Evolutionary conservation across 257 asterid species (phyloP), one percentile per base, ranked within the genome.

Genomic region (Echium plantagineum): DNA sequence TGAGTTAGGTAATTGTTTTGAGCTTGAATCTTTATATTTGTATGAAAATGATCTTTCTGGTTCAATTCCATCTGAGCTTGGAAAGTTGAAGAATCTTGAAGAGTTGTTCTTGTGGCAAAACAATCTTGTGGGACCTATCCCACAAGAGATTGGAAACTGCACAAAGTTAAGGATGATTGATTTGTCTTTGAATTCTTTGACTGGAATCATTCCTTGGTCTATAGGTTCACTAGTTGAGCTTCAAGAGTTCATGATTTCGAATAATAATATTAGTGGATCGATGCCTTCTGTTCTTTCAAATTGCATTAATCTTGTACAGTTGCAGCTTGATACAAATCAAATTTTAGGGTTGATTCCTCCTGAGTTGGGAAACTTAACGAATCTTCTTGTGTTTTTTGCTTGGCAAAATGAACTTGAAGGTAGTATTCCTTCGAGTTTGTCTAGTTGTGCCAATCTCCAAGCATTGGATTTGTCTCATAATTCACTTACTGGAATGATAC

Each of bases 371-470:
- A 60, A 59, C 63, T 68, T 78, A 63, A 31, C 75, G 2, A 78
- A 62, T 63, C 78, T 78, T 59, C 18, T 68, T 9, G 80, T 78
- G 71, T 78, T 78, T 53, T 74, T 74, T 53, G 80, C 71, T 53
- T 78, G 83, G 83, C 63, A 72, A n/a, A 78, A 78, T 57, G 77
- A 78, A 66, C 75, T 78, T 9, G 83, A 74, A 58, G 83, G 83
- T 18, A 74, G 77, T 54, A 68, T 78, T 28, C 83, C 83, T 21
- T 61, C 48, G 63, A 74, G 71, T 71, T 71, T 78, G 74, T 73
- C 70, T 51, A 72, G 74, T 63, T 78, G 83, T 69, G 56, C 54
- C 59, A 74, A 64, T 60, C 74, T 78, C 15, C 77, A 78, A 48
- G 71, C 80, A 8, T 48, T 78, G 18, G 83, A 78, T 68, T 69